Evolutionary conservation across 139 green algal genomes (phyloP).

Genomic region (Coccomyxa sp.): DNA sequence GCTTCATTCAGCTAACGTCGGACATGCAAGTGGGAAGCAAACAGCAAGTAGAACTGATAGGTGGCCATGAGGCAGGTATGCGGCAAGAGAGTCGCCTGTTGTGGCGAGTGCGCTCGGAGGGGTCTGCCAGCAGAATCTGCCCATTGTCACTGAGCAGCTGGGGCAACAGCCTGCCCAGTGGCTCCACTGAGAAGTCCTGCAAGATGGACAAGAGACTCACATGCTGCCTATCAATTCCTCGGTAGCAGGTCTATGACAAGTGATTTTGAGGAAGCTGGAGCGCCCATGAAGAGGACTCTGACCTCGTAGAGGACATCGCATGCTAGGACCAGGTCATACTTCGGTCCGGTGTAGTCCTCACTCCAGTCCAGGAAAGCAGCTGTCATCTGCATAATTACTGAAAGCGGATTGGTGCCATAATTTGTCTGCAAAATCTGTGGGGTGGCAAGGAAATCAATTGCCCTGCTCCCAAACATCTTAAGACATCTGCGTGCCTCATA

Average conservation of each 20-base stretch:
- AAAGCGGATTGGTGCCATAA: no score
- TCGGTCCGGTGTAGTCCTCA: not conserved
- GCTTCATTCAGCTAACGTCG: no score
- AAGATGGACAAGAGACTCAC: no score
- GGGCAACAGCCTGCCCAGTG: not conserved
- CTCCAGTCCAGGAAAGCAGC: slow-evolving; percentile 64
- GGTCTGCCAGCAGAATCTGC: not conserved
- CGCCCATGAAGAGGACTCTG: not conserved
- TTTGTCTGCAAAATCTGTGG: no score
- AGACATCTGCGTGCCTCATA: no score
- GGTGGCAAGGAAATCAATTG: no score
- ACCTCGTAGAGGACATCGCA: not conserved
- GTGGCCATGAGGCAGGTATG: no score
- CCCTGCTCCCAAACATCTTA: no score
- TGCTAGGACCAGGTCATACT: not conserved
- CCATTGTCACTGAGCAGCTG: not conserved
- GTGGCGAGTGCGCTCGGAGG: not conserved
- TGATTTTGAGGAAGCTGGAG: not conserved
- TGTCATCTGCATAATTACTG: no score
- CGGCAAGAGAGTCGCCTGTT: not conserved
- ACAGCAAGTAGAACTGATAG: no score
- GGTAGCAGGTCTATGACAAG: not conserved
- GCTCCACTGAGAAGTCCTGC: not conserved
- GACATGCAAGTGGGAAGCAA: not conserved
- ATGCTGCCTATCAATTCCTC: not conserved